phyloP scores from a whole-genome alignment of 176 grass and related monocot species.

The Calamus simplicifolius region DNA sequence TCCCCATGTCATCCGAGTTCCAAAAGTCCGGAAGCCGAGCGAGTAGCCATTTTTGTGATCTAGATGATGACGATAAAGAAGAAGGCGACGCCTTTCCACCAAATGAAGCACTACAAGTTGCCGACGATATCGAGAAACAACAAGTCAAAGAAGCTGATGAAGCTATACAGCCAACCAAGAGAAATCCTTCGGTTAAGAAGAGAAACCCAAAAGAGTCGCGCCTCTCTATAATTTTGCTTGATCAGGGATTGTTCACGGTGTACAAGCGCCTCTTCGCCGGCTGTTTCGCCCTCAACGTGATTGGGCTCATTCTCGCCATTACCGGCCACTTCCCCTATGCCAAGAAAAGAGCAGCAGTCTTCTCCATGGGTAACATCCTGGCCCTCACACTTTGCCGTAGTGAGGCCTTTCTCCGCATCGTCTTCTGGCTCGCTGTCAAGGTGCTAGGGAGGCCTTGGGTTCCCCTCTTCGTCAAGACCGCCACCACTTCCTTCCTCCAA shows the following conservation, averaged over 20 bases:
- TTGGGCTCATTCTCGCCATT: constrained; percentile 24
- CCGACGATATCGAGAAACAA: constrained; percentile 22
- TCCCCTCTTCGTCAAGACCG: constrained; percentile 37
- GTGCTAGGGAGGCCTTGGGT: constrained; percentile 37
- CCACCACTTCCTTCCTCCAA: constrained; percentile 42
- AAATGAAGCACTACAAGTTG: neutral
- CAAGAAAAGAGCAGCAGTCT: constrained; percentile 32
- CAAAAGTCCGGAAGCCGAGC: constrained; percentile 15
- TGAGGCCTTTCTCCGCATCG: constrained; percentile 41
- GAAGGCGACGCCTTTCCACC: neutral
- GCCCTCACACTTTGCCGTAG: constrained; percentile 70
- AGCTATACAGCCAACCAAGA: neutral
- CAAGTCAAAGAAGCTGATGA: neutral
- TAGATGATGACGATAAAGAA: constrained; percentile 7
- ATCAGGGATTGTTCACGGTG: constrained; percentile 70
- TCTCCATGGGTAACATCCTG: constrained; percentile 60
- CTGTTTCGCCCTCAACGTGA: constrained; percentile 29
- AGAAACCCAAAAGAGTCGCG: constrained; percentile 18
- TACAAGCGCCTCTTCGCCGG: constrained; percentile 61
- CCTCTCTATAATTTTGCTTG: constrained; percentile 44
- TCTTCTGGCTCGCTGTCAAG: constrained; percentile 53
- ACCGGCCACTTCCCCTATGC: constrained; percentile 40
- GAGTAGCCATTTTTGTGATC: constrained; percentile 72
- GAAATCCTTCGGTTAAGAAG: constrained; percentile 8
- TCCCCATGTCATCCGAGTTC: neutral